These are phyloP conservation scores for Buxus sempervirens DNA, from an alignment of 164 flowering plant species.

Conservation along the genomic window DNA sequence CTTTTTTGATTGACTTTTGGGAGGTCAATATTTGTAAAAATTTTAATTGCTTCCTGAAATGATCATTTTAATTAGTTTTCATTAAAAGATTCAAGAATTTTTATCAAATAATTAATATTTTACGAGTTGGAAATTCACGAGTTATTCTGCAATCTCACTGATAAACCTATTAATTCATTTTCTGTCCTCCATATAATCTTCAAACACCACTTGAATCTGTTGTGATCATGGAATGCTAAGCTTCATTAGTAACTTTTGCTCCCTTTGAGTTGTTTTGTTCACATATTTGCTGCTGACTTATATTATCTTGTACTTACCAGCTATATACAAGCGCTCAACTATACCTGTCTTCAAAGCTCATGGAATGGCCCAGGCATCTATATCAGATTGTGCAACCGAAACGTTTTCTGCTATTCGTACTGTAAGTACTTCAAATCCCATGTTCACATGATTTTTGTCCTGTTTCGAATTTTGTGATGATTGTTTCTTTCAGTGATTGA, in stretches of 20 bases:
- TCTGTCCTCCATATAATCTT: too few species aligned
- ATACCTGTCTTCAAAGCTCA: conserved; percentile 87
- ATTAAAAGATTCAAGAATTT: not conserved
- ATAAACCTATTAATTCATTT: not conserved
- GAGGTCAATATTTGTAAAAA: not conserved
- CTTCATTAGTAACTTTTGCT: not conserved
- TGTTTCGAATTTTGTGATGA: not conserved
- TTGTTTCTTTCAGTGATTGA: not conserved
- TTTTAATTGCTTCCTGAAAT: not conserved
- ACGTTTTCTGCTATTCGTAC: conserved; percentile 97
- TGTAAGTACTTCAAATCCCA: conserved; percentile 40
- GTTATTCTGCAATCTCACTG: not conserved
- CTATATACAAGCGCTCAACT: conserved; percentile 90
- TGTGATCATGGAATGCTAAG: too few species aligned
- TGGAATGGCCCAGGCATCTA: conserved; percentile 79
- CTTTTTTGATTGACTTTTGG: not conserved
- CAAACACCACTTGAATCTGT: too few species aligned
- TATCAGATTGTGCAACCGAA: conserved; percentile 86
- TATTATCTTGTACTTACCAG: conserved; percentile 28
- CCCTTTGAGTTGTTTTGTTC: not conserved
- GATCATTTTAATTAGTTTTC: not conserved
- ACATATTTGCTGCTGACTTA: conserved; percentile 18
- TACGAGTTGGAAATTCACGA: not conserved
- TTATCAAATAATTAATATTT: not conserved
- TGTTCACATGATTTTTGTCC: conserved; percentile 1